Conservation (phyloP, 768 basidiomycete genomes). For the Pseudohyphozyma bogoriensis region DNA sequence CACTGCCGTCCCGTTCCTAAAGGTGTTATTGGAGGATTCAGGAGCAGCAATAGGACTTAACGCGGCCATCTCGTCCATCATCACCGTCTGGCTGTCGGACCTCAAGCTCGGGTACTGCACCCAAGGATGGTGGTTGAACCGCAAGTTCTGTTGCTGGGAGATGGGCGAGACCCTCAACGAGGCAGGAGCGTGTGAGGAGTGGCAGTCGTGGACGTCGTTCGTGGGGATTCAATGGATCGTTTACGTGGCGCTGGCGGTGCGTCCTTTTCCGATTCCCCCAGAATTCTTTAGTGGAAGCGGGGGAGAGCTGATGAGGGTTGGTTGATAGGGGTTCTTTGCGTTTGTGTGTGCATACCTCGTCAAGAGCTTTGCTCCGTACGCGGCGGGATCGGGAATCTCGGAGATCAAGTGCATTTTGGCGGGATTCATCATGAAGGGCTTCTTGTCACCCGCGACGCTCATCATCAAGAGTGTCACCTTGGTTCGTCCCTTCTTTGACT, state of each 20-base stretch:
- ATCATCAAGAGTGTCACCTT: constrained; percentile 87
- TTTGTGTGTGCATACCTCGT: constrained; percentile 84
- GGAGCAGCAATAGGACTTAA: constrained; percentile 85
- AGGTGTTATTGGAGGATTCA: constrained; percentile 33
- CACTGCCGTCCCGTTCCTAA: background rate
- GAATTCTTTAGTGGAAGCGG: background rate
- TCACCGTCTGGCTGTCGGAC: constrained; percentile 95
- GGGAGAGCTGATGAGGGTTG: background rate
- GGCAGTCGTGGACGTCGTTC: constrained; percentile 74
- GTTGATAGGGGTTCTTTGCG: constrained; percentile 59
- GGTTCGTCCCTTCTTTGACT: constrained; percentile 43
- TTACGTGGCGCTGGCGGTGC: constrained; percentile 80
- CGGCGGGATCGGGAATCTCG: constrained; percentile 94
- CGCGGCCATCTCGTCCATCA: constrained; percentile 87
- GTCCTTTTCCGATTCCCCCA: constrained; percentile 34
- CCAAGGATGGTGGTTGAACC: constrained; percentile 97
- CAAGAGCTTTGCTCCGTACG: constrained; percentile 76
- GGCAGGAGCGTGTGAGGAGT: constrained; percentile 67
- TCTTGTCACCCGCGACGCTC: constrained; percentile 78
- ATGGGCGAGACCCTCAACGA: constrained; percentile 53
- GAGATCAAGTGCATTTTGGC: constrained; percentile 98
- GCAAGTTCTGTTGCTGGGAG: constrained; percentile 98
- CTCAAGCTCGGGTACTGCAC: constrained; percentile 94
- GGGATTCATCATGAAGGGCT: constrained; percentile 95
- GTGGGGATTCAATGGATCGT: constrained; percentile 65